These are phyloP conservation scores for Amanita jacksonii DNA, from an alignment of 768 basidiomycete genomes.

Conservation along the genomic window DNA sequence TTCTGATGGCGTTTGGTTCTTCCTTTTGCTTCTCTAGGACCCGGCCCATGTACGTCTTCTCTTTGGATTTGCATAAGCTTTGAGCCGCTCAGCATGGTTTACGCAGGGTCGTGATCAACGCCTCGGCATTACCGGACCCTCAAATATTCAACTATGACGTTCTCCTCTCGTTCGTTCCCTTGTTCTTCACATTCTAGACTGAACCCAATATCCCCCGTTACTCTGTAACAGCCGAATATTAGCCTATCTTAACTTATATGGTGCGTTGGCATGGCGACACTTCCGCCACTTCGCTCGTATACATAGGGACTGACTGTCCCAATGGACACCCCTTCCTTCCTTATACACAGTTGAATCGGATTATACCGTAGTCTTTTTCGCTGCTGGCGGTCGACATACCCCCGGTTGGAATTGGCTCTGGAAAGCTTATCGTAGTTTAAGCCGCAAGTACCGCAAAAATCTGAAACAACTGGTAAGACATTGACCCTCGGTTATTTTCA, in stretches of 20 bases:
- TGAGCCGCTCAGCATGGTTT: slow-evolving; percentile 3
- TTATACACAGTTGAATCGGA: slow-evolving; percentile 65
- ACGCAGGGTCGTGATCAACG: slow-evolving; percentile 70
- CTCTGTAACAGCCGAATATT: slow-evolving; percentile 51
- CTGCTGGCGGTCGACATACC: slow-evolving; percentile 63
- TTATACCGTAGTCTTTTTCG: slow-evolving; percentile 82
- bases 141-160: slow-evolving; percentile 67
- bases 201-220: slow-evolving; percentile 9
- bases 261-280: slow-evolving; percentile 26
- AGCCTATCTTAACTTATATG: slow-evolving; percentile 73
- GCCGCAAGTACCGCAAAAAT: slow-evolving; percentile 81
- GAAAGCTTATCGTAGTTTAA: slow-evolving; percentile 79
- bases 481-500: no score
- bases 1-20: no score
- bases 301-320: neutral
- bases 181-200: slow-evolving; percentile 6
- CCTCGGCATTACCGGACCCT: slow-evolving; percentile 78
- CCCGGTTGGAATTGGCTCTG: slow-evolving; percentile 89
- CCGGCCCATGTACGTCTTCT: slow-evolving; percentile 64
- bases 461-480: slow-evolving; percentile 67
- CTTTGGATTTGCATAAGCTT: neutral
- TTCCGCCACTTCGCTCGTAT: no score
- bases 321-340: neutral
- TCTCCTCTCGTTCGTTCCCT: slow-evolving; percentile 49
- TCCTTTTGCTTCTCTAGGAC: slow-evolving; percentile 43